Evolutionary conservation across 495 filamentous ascomycete genomes (phyloP).

Genomic region (Podospora sp.): DNA sequence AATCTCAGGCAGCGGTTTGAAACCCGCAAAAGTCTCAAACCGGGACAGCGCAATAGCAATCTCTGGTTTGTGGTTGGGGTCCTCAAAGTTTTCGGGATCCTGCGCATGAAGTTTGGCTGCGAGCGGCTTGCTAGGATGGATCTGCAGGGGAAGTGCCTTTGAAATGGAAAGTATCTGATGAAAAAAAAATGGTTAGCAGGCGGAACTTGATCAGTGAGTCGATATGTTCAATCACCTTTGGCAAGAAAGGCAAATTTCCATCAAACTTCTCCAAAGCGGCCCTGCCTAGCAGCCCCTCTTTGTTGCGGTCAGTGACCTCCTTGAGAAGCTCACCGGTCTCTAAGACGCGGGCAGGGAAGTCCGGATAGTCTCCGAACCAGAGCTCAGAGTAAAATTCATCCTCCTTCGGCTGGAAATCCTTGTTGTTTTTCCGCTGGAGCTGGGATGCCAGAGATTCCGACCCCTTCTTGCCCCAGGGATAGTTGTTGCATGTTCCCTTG

Average conservation of each 20-base stretch:
- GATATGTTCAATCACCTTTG: constrained; percentile 66
- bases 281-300: constrained; percentile 64
- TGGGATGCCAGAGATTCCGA: constrained; percentile 69
- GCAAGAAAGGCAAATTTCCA: constrained; percentile 69
- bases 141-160: constrained; percentile 80
- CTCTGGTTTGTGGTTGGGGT: constrained; percentile 81
- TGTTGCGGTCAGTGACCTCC: constrained; percentile 65
- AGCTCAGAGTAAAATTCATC: constrained; percentile 67
- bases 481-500: constrained; percentile 56
- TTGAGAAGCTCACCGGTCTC: constrained; percentile 64
- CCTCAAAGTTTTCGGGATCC: constrained; percentile 67
- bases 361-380: constrained; percentile 84
- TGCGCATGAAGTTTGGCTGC: constrained; percentile 62
- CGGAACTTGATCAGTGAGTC: background rate
- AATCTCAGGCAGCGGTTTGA: constrained; percentile 67
- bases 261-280: constrained; percentile 65
- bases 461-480: constrained; percentile 72
- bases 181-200: background rate
- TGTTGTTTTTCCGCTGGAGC: constrained; percentile 65
- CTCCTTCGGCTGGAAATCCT: constrained; percentile 69
- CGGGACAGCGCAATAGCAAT: constrained; percentile 75
- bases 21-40: constrained; percentile 80
- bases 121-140: constrained; percentile 72
- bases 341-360: constrained; percentile 65
- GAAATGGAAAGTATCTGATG: constrained; percentile 69